phyloP scores from a whole-genome alignment of 2,329 filamentous ascomycete species.

The Penicillium sp. region DNA sequence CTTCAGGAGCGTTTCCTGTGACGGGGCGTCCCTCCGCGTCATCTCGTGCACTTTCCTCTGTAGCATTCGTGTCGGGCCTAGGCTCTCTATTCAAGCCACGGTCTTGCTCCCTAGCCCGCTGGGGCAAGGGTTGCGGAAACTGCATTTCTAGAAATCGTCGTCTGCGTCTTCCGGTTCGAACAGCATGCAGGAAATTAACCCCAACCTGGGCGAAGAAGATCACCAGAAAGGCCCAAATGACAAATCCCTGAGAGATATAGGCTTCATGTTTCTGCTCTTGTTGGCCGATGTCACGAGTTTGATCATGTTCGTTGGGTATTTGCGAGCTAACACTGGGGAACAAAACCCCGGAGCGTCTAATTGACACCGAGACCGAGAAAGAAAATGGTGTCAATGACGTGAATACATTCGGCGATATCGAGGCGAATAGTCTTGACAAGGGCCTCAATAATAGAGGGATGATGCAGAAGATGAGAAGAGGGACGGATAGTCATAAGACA shows the following conservation, averaged over 20 bases:
- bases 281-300: background rate
- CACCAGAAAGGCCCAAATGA: slow-evolving; percentile 34
- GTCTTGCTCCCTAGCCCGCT: slow-evolving; percentile 8
- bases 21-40: slow-evolving; percentile 2
- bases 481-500: slow-evolving; percentile 48
- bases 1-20: background rate
- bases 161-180: slow-evolving; percentile 26
- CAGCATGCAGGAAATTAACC: slow-evolving; percentile 30
- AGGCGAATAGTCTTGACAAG: slow-evolving; percentile 20
- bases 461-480: slow-evolving; percentile 37
- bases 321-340: slow-evolving; percentile 6
- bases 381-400: slow-evolving; percentile 37
- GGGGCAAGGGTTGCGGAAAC: slow-evolving; percentile 26
- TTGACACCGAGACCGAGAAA: slow-evolving; percentile 40
- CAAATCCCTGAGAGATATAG: slow-evolving; percentile 34
- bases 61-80: background rate
- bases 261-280: slow-evolving; percentile 17
- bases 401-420: slow-evolving; percentile 29
- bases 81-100: background rate
- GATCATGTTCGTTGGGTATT: slow-evolving; percentile 3
- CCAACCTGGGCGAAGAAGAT: slow-evolving; percentile 34
- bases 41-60: slow-evolving; percentile 2
- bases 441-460: slow-evolving; percentile 31
- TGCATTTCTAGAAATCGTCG: slow-evolving; percentile 23
- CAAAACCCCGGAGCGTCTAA: slow-evolving; percentile 23